Evolutionary conservation across 139 green algal species (phyloP), one percentile per base, ranked within the genome.

Genomic region (Coccomyxa sp.): DNA sequence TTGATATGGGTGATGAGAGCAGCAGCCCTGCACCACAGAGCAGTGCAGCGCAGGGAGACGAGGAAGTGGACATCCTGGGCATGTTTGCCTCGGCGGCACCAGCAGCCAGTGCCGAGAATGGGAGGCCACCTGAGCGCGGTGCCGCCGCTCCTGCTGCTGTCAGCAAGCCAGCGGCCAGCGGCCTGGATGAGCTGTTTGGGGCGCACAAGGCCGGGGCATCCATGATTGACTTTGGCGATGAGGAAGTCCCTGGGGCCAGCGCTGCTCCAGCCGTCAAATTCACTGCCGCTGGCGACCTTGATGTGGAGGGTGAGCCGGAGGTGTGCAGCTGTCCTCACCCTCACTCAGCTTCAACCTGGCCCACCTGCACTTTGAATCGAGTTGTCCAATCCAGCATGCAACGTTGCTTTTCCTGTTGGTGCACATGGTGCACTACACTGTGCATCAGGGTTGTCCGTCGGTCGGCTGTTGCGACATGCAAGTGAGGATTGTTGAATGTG

Each of bases 171-270:
- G 63, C 63, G 21, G 63, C 17, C 9, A 30, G 28, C 58, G 45
- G 31, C 18, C 27, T 63, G 1, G 38, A 63, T 57, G 13, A 16
- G 45, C 68, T 31, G 71, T 68, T 76, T 45, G 57, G 58, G 1
- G 67, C 51, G 67, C 31, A 30, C 63, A 59, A 15, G 21, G 71
- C 51, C 11, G 66, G 76, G 13, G 85, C 82, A 13, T 83, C 68
- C 13, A 90, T 91, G 88, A 88, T 91, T 31, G 88, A 91, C 67
- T 76, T 91, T 79, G 88, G 83, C 1, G 83, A 68, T 10, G 77
- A 80, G 59, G 63, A 76, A 80, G 38, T 38, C 77, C 7, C 57
- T 60, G 32, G 27, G n/a, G 32, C 31, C 74, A 25, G 63, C 63
- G 38, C 77, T 71, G 45, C 13, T 51, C 1, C 23, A 27, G 71